Conservation (phyloP, 495 filamentous ascomycete genomes). For the Penicillium egyptiacum region DNA sequence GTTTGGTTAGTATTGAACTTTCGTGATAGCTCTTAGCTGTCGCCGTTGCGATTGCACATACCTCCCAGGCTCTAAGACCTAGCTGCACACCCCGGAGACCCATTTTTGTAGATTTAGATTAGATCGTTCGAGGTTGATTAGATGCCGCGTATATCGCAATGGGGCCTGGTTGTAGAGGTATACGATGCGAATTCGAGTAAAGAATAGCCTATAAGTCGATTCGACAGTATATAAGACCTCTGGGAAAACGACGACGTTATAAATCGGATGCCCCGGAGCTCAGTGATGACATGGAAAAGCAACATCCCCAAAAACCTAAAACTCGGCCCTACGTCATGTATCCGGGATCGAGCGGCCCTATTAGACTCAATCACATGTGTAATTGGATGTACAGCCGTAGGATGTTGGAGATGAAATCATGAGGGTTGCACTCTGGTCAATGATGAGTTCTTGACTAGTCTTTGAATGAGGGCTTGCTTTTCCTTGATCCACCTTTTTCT, state of each 20-base stretch:
- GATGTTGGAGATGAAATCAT: conserved; percentile 11
- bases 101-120: conserved; percentile 24
- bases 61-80: conserved; percentile 43
- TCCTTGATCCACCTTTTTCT: background rate
- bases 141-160: background rate
- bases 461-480: background rate
- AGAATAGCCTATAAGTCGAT: background rate
- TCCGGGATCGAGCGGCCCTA: conserved; percentile 25
- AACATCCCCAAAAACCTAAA: conserved; percentile 6
- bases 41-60: conserved; percentile 17
- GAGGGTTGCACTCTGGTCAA: conserved; percentile 16
- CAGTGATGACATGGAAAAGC: conserved; percentile 33
- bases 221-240: background rate
- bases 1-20: background rate
- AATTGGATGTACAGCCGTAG: background rate
- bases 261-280: conserved; percentile 38
- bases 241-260: conserved; percentile 21
- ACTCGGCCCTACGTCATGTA: conserved; percentile 40
- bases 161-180: conserved; percentile 3
- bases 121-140: background rate
- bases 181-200: conserved; percentile 2
- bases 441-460: conserved; percentile 11
- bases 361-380: background rate
- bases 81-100: conserved; percentile 31
- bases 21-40: background rate